These are phyloP conservation scores for Waltiozyma sp. DNA, from an alignment of 1,139 yeast genomes.

Conservation along the genomic window DNA sequence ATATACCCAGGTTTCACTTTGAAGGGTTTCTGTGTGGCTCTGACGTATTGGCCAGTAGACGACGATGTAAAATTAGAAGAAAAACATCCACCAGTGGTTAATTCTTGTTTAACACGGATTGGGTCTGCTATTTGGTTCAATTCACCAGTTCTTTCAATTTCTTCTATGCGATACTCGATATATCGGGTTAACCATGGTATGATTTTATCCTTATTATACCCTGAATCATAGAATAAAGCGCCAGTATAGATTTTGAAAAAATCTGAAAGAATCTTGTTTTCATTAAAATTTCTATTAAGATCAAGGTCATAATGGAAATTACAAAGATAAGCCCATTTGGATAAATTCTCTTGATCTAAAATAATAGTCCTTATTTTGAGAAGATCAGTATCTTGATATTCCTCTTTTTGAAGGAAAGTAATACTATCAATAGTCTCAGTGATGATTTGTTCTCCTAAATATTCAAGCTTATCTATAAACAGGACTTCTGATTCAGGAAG, in stretches of 20 bases:
- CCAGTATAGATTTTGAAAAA: constrained; percentile 19
- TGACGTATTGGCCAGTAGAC: too few relatives aligned
- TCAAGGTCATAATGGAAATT: constrained; percentile 54
- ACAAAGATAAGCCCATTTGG: constrained; percentile 61
- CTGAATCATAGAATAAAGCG: constrained; percentile 14
- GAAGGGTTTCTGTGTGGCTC: not conserved
- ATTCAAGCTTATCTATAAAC: constrained; percentile 83
- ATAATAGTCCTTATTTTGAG: constrained; percentile 60
- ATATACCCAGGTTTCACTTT: not conserved
- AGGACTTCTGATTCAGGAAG: not conserved
- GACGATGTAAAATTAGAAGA: too few relatives aligned
- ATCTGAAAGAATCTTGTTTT: constrained; percentile 18
- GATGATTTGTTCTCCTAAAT: constrained; percentile 82
- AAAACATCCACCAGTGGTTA: too few relatives aligned
- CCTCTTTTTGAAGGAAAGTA: constrained; percentile 54
- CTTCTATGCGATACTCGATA: not conserved
- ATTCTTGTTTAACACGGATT: not conserved
- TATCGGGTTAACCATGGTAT: not conserved
- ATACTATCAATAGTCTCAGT: constrained; percentile 63
- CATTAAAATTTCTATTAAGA: constrained; percentile 24
- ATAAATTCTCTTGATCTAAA: constrained; percentile 65
- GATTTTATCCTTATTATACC: not conserved
- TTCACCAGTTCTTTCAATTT: not conserved
- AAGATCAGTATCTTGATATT: constrained; percentile 72
- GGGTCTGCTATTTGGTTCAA: not conserved